Evolutionary conservation across 164 flowering plant genomes (phyloP), one percentile per base, ranked within the genome.

Genomic region (Echeveria elegans): DNA sequence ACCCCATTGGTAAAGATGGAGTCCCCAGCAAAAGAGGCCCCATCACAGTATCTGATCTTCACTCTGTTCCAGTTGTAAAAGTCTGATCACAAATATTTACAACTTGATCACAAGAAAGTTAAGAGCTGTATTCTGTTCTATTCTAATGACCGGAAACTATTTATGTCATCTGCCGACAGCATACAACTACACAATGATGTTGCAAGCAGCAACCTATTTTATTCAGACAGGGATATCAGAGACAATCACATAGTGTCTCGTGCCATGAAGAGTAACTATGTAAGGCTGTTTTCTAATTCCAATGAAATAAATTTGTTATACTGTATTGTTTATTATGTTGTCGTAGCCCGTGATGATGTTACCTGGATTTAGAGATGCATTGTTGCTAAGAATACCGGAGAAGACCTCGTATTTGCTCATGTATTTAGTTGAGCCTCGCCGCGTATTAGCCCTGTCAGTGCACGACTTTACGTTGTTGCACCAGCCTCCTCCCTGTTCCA

Each of bases 21-120:
- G 69, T 95, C 88, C 32, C 99, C 99, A 15, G 88, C 85, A 80
- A 92, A 95, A 19, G 99, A 95, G 28, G 88, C 99, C 73, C 97
- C 99, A 74, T 95, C 99, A 65, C 99, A 95, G 62, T 95, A 95
- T 50, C 97, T 79, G 43, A 95, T 72, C 85, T 92, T 95, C 59
- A 92, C 99, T 1, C 92, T 88, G 75, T 92, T 95, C 99, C 99
- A 95, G 68, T 89, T 87, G 85, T 91, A 84, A 74, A 95, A 95
- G 79, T 95, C 99, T 95, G 88, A 18, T 34, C 37, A 43, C 65
- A 30, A 29, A 18, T 26, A 50, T 18, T 4, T 43, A 26, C 1
- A 65, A 10, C 37, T 21, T 14, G 36, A 53, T 56, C 61, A 56
- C 32, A 56, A 28, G 61, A 56, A 56, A 56, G 61, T 28, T 56